phyloP scores from a whole-genome alignment of 768 basidiomycete genomes.

The Gautieria morchelliformis region DNA sequence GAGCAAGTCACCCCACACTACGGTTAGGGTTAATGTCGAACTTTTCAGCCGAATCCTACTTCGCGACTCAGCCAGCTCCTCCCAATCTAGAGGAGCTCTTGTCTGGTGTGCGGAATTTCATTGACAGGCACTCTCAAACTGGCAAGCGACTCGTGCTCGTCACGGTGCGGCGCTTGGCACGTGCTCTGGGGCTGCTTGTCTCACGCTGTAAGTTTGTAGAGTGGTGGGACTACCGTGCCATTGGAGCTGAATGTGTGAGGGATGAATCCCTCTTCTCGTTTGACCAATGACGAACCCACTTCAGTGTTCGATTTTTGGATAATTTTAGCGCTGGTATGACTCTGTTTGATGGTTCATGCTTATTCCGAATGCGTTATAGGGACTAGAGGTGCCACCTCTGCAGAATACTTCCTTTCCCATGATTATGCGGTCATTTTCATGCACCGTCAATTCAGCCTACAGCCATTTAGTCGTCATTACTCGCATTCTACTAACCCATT shows the following conservation, averaged over 20 bases:
- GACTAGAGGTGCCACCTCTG: slow-evolving; percentile 93
- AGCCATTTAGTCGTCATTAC: slow-evolving; percentile 96
- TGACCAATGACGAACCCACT: slow-evolving; percentile 5
- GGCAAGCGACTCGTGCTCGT: slow-evolving; percentile 83
- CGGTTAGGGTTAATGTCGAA: slow-evolving; percentile 1
- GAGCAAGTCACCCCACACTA: background rate
- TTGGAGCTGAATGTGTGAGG: slow-evolving; percentile 98
- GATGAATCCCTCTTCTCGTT: slow-evolving; percentile 16
- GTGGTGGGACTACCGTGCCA: slow-evolving; percentile 96
- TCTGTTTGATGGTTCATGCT: background rate
- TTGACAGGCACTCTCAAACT: slow-evolving; percentile 51
- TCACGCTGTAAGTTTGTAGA: slow-evolving; percentile 38
- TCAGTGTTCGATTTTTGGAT: slow-evolving; percentile 95
- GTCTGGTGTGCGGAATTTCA: slow-evolving; percentile 54
- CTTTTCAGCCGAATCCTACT: slow-evolving; percentile 88
- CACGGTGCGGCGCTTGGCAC: slow-evolving; percentile 51
- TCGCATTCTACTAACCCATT: slow-evolving; percentile 98
- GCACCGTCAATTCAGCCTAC: slow-evolving; percentile 94
- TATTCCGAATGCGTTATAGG: slow-evolving; percentile 35
- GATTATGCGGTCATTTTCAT: slow-evolving; percentile 98
- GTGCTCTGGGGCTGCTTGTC: background rate
- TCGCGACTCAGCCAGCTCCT: slow-evolving; percentile 78
- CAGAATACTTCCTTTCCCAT: slow-evolving; percentile 91
- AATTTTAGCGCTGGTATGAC: slow-evolving; percentile 92
- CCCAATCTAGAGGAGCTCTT: slow-evolving; percentile 60